Base-by-base conservation (phyloP, 371 early-diverging fungal species). In the Batrachochytrium dendrobatidis region DNA sequence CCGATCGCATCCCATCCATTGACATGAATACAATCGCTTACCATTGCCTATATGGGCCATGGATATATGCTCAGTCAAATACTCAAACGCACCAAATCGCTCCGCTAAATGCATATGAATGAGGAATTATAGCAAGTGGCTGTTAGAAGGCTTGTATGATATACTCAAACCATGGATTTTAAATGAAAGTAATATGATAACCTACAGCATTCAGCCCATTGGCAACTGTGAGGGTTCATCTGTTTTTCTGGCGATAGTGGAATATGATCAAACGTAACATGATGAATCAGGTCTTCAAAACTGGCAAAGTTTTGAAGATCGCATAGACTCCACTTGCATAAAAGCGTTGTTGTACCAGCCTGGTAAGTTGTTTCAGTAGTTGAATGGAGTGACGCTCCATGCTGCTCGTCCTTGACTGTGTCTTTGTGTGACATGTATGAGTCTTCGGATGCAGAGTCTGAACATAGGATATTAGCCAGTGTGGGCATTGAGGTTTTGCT, bases 261-360 rank as follows among this genome's bases (percentile, higher is more conserved):
- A 69, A 66, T 72, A 65, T 86, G 87, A 48, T 83, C 81, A 20
- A 65, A 64, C 55, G 77, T 77, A 35, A 92, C 68, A 61, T 91
- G 91, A 45, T 76, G 70, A 2, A 91, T 59, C 33, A 90, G 68
- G 43, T 80, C 82, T 34, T 84, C 68, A 22, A 67, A 79, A 12
- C 78, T 67, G 34, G 76, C 84, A 45, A 65, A 70, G 35, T 76
- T 68, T 8, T 74, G 72, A 15, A 79, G 77, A 1, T 73, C 69
- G 68, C 92, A 91, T 6, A 83, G 74, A 31, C 78, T 86, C 92
- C 92, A 92, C 26, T 77, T 82, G 69, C 92, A 92, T 29, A 78
- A 65, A 30, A 56, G 56, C 17, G 49, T n/a, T 10, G 49, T 12
- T 10, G 49, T n/a, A 12, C 6, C 30, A 10, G 24, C 17, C 12